Evolutionary conservation across 1,284 basidiomycete species (phyloP).

Genomic region (Tetrapyrgos nigripes): DNA sequence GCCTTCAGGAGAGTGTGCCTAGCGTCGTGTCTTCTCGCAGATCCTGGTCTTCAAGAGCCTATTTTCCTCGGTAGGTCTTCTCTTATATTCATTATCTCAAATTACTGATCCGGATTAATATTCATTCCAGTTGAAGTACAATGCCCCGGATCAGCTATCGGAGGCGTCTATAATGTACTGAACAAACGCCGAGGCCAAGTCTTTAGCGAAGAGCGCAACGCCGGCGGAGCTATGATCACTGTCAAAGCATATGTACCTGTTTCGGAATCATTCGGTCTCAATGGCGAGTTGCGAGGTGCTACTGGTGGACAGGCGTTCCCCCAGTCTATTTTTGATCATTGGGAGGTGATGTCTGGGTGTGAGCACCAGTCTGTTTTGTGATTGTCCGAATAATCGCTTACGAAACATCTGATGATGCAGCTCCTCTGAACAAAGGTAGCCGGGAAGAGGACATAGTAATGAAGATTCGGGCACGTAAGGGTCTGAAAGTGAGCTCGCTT

Average conservation of each 20-base stretch:
- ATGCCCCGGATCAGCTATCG: constrained; percentile 96
- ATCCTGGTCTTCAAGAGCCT: constrained; percentile 94
- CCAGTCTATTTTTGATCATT: constrained; percentile 94
- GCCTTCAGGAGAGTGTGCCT: constrained; percentile 99
- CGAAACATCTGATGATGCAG: background rate
- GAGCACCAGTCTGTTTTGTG: constrained; percentile 31
- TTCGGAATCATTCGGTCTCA: constrained; percentile 98
- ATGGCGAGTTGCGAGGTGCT: constrained; percentile 90
- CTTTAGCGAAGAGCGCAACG: constrained; percentile 95
- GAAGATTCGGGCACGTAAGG: background rate
- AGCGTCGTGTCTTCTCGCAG: constrained; percentile 92
- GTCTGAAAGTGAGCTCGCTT: background rate
- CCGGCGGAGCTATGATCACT: constrained; percentile 84
- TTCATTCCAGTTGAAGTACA: constrained; percentile 87
- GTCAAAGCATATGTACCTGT: constrained; percentile 99
- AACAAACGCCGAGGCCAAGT: constrained; percentile 99
- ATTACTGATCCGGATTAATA: constrained; percentile 8
- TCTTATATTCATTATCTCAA: background rate
- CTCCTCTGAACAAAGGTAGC: background rate
- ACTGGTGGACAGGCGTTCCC: constrained; percentile 99
- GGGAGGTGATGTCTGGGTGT: constrained; percentile 86
- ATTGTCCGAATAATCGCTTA: no score
- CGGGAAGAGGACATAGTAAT: background rate
- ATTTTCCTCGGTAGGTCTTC: constrained; percentile 82
- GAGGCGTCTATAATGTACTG: constrained; percentile 94